Percentiles rank a stretch among this genome's conserved stretches.
Evolutionary conservation across 768 basidiomycete species (phyloP).

Genomic region (Mycena pura): DNA sequence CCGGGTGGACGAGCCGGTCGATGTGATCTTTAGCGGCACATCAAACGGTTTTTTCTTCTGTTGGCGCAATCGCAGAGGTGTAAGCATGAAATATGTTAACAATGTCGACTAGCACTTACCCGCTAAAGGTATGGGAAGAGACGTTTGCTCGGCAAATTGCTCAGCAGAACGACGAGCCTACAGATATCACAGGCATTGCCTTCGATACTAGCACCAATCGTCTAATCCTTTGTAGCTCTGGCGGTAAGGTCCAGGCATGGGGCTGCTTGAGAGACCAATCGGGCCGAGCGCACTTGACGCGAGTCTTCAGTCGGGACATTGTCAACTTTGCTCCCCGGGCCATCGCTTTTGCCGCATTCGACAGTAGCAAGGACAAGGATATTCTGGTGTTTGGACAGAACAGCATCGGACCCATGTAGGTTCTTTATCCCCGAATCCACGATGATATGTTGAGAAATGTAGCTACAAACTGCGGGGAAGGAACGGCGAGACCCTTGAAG

Average conservation of each 20-base stretch:
- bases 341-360: not conserved
- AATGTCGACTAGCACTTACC: too few relatives aligned
- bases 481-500: too few relatives aligned
- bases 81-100: too few relatives aligned
- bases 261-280: too few relatives aligned
- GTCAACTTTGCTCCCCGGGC: conserved; percentile 1
- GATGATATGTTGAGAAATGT: too few relatives aligned
- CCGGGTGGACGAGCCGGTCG: not conserved
- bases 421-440: too few relatives aligned
- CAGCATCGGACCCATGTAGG: conserved; percentile 7
- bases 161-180: too few relatives aligned
- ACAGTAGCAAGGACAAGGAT: conserved; percentile 1
- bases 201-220: not conserved
- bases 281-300: too few relatives aligned
- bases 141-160: too few relatives aligned
- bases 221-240: conserved; percentile 4
- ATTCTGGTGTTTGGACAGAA: conserved; percentile 1
- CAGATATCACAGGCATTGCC: not conserved
- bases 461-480: too few relatives aligned
- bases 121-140: conserved; percentile 9
- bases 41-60: conserved; percentile 5
- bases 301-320: conserved; percentile 5
- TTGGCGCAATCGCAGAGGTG: conserved; percentile 1
- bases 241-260: conserved; percentile 7
- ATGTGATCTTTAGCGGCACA: conserved; percentile 10